These are phyloP conservation scores for Annulohypoxylon bovei DNA, from an alignment of 495 filamentous ascomycete genomes.

Conservation along the genomic window DNA sequence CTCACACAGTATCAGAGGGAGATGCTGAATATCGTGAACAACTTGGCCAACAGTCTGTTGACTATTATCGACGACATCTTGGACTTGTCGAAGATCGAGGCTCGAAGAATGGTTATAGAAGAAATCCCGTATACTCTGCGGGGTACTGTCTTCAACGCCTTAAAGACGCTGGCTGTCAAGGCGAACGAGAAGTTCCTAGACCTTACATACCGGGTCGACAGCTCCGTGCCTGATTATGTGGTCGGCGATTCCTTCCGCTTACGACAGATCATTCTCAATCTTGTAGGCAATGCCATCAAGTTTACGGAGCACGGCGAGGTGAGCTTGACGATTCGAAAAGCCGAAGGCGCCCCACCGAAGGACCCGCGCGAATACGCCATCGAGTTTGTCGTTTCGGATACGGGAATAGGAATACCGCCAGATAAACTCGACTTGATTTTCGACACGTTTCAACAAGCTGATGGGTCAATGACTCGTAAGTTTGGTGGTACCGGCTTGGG, in stretches of 20 bases:
- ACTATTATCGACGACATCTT: constrained; percentile 99
- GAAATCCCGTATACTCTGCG: constrained; percentile 96
- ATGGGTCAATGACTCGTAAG: constrained; percentile 95
- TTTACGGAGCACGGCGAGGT: constrained; percentile 99
- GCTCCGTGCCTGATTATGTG: constrained; percentile 94
- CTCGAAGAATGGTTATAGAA: constrained; percentile 99
- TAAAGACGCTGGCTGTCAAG: constrained; percentile 95
- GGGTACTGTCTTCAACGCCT: constrained; percentile 95
- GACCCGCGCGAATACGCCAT: constrained; percentile 85
- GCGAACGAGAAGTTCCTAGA: constrained; percentile 98
- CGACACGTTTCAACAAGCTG: constrained; percentile 99
- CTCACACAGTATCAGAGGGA: constrained; percentile 94
- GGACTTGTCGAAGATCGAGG: constrained; percentile 99
- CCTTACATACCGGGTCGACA: constrained; percentile 93
- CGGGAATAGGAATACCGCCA: constrained; percentile 94
- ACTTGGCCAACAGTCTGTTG: constrained; percentile 93
- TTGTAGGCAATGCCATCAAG: constrained; percentile 88
- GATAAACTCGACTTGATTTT: constrained; percentile 99
- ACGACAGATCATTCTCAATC: constrained; percentile 90
- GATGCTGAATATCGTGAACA: constrained; percentile 99
- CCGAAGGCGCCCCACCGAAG: constrained; percentile 66
- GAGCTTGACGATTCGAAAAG: constrained; percentile 88
- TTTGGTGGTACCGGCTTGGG: constrained; percentile 97
- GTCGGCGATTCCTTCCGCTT: constrained; percentile 97
- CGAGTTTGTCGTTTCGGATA: constrained; percentile 96